Conservation (phyloP, 257 asterid genomes). For the Gardenia jasminoides region DNA sequence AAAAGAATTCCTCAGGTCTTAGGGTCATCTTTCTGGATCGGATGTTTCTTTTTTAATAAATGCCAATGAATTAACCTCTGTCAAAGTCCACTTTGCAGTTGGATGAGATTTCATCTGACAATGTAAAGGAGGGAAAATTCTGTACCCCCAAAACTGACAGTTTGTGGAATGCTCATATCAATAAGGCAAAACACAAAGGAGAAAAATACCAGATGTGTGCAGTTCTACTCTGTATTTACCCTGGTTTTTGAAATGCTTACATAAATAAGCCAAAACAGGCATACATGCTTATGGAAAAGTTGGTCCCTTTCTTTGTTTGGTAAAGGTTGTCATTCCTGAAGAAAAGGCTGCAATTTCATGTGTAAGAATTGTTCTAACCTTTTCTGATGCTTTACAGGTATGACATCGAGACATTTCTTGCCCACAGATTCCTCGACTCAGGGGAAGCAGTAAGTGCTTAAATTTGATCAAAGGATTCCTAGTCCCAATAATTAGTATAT, state of each 20-base stretch:
- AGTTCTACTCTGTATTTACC: background rate
- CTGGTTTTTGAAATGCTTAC: background rate
- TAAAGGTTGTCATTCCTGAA: background rate
- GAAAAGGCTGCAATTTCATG: background rate
- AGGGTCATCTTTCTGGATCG: background rate
- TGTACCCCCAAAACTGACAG: background rate
- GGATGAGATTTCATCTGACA: background rate
- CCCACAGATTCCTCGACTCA: constrained; percentile 58
- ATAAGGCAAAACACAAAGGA: no score
- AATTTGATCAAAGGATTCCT: background rate
- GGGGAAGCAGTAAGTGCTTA: constrained; percentile 75
- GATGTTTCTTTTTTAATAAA: background rate
- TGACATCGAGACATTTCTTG: constrained; percentile 67
- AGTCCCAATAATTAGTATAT: background rate
- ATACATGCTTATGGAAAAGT: background rate
- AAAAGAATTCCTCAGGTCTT: background rate
- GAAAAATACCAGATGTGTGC: background rate
- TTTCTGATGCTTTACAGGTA: constrained; percentile 54
- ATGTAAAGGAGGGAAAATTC: background rate
- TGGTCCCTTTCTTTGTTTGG: background rate
- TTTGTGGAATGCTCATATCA: no score
- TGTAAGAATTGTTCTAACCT: background rate
- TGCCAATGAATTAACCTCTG: background rate
- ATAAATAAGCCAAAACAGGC: background rate
- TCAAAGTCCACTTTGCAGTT: background rate